These are phyloP conservation scores for Punica granatum DNA, from an alignment of 345 rosid species.

Conservation along the genomic window DNA sequence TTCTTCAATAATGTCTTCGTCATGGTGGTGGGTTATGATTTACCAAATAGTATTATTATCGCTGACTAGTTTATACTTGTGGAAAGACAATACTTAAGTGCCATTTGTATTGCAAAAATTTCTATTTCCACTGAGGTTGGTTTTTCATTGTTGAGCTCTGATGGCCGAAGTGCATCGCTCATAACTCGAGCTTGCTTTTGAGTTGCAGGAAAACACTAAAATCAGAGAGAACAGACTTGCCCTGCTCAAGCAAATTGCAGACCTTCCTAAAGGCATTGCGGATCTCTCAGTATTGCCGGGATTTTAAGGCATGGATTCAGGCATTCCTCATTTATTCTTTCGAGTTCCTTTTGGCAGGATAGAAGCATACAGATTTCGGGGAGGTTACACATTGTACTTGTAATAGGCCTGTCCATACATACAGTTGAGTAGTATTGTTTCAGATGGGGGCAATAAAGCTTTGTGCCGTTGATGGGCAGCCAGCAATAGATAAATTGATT, in stretches of 20 bases:
- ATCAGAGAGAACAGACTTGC: constrained; percentile 72
- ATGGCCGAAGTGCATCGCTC: too few relatives aligned
- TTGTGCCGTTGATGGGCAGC: too few relatives aligned
- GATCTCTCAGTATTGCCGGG: constrained; percentile 80
- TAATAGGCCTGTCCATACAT: neutral
- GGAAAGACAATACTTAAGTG: neutral
- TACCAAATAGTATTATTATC: neutral
- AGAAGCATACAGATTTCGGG: neutral
- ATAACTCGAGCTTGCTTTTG: neutral
- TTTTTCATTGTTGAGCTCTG: too few relatives aligned
- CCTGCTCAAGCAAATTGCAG: constrained; percentile 64
- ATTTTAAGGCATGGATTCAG: constrained; percentile 28
- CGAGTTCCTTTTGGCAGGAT: neutral
- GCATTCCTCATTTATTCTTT: neutral
- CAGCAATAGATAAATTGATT: too few relatives aligned
- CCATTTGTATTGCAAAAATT: neutral
- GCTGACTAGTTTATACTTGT: neutral
- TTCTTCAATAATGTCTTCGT: constrained; percentile 87
- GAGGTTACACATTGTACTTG: neutral
- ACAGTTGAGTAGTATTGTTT: neutral
- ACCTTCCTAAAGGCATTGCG: constrained; percentile 67
- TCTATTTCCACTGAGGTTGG: too few relatives aligned
- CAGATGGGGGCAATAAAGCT: neutral
- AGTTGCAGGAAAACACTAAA: constrained; percentile 65
- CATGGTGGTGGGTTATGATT: constrained; percentile 78